A percentile compares a stretch with the other conserved stretches of the same genome.
These are phyloP conservation scores for Saprolegnia diclina DNA, from an alignment of 352 stramenopile genomes.

Conservation along the genomic window DNA sequence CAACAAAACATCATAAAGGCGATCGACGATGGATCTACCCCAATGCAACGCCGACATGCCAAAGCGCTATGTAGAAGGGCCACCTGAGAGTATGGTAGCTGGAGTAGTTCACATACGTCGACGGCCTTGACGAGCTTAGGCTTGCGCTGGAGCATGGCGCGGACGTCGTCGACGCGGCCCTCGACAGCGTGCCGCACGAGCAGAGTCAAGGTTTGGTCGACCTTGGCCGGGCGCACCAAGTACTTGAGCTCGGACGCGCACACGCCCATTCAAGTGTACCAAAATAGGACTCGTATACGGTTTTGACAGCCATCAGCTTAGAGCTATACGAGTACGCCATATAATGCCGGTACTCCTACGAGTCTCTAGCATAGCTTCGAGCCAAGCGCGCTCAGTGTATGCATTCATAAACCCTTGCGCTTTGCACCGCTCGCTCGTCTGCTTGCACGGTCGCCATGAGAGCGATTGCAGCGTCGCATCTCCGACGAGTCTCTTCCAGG, in stretches of 20 bases:
- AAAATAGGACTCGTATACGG: background rate
- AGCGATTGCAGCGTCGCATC: too few relatives aligned
- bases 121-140: conserved; percentile 48
- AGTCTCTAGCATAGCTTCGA: too few relatives aligned
- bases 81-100: background rate
- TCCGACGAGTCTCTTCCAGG: too few relatives aligned
- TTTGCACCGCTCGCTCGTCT: too few relatives aligned
- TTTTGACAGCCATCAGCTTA: background rate
- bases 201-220: conserved; percentile 29
- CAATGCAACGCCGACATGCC: conserved; percentile 76
- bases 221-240: background rate
- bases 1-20: background rate
- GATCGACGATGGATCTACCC: conserved; percentile 34
- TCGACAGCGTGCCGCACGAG: conserved; percentile 52
- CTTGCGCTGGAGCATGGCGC: conserved; percentile 43
- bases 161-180: conserved; percentile 42
- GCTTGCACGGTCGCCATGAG: too few relatives aligned
- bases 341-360: too few relatives aligned
- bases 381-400: too few relatives aligned
- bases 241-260: conserved; percentile 15
- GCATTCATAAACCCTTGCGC: too few relatives aligned
- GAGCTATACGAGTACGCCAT: background rate
- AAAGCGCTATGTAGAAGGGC: conserved; percentile 42
- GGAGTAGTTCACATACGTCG: conserved; percentile 38
- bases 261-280: background rate